Base-by-base conservation (phyloP, 305 asterid species). In the Andrographis paniculata region DNA sequence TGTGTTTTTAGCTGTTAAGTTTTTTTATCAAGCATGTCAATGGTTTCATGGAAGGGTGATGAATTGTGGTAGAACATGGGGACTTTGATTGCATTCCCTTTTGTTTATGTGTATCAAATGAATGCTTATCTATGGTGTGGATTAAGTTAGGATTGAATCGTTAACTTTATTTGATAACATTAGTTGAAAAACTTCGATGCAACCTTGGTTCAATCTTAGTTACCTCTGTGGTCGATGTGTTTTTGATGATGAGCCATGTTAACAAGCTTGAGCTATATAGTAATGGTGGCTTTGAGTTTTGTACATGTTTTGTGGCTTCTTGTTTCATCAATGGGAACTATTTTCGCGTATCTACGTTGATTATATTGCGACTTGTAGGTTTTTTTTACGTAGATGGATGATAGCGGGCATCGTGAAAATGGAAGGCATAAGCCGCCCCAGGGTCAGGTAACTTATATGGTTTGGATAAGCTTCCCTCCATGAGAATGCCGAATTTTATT, bases 341-440 rank as follows among this genome's bases (percentile, higher is more conserved):
- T n/a, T n/a, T n/a, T n/a, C n/a, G n/a, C n/a, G n/a, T n/a, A n/a
- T n/a, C n/a, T n/a, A n/a, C n/a, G n/a, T n/a, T n/a, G n/a, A n/a
- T n/a, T n/a, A n/a, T n/a, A n/a, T n/a, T n/a, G n/a, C n/a, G 30
- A 58, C 53, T 62, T 54, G 46, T 50, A 18, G 61, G 13, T 1
- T 1, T 9, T 11, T 2, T 33, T 23, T 42, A 5, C 21, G n/a
- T n/a, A n/a, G 4, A 85, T 85, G 98, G 95, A 89, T 60, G 94
- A 85, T 58, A 64, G 72, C 28, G 91, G 88, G 52, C 91, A 77
- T 67, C 84, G 86, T 40, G 98, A 85, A 63, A 82, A 85, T 63
- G 95, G 95, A 44, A 74, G 95, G 66, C 84, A 79, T 36, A 89
- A 89, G 66, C 79, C 74, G 42, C 86, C 94, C 45, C 96, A 76